phyloP scores from a whole-genome alignment of 2,329 filamentous ascomycete genomes.

The Waltergamsia citrina region DNA sequence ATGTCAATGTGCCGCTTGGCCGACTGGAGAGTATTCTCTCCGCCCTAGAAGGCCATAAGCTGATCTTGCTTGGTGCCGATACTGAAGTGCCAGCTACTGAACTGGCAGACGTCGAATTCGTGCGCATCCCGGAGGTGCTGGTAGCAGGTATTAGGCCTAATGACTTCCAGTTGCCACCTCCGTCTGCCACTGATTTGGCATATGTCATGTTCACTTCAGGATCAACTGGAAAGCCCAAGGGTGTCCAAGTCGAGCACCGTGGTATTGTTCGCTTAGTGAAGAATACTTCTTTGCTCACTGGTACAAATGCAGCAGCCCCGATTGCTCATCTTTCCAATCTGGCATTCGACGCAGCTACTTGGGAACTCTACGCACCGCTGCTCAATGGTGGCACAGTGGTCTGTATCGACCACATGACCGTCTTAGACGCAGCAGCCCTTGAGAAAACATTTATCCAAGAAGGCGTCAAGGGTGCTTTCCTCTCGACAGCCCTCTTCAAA shows the following conservation, averaged over 20 bases:
- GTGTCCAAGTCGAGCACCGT: slow-evolving; percentile 24
- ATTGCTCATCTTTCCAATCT: slow-evolving; percentile 10
- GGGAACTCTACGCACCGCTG: slow-evolving; percentile 10
- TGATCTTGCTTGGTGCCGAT: slow-evolving; percentile 7
- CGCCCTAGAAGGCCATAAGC: accelerated
- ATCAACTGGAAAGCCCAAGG: slow-evolving; percentile 39
- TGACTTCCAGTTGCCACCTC: background rate
- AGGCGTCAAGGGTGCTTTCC: slow-evolving; percentile 2
- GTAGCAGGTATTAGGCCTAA: background rate
- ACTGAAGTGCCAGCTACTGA: background rate
- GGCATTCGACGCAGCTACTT: slow-evolving; percentile 10
- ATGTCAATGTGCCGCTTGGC: slow-evolving; percentile 7
- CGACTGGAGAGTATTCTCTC: slow-evolving; percentile 10
- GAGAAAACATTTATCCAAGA: slow-evolving; percentile 4
- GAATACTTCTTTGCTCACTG: slow-evolving; percentile 2
- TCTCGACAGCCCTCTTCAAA: slow-evolving; percentile 9
- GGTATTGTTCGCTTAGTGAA: slow-evolving; percentile 5
- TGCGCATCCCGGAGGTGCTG: background rate
- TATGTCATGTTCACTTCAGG: slow-evolving; percentile 40
- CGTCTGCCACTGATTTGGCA: slow-evolving; percentile 5
- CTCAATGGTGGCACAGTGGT: slow-evolving; percentile 10
- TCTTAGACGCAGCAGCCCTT: slow-evolving; percentile 7
- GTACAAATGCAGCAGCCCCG: background rate
- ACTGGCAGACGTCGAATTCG: slow-evolving; percentile 1
- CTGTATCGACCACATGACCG: slow-evolving; percentile 10